Base-by-base conservation (phyloP, 2,329 filamentous ascomycete species). In the Fusarium sp. region DNA sequence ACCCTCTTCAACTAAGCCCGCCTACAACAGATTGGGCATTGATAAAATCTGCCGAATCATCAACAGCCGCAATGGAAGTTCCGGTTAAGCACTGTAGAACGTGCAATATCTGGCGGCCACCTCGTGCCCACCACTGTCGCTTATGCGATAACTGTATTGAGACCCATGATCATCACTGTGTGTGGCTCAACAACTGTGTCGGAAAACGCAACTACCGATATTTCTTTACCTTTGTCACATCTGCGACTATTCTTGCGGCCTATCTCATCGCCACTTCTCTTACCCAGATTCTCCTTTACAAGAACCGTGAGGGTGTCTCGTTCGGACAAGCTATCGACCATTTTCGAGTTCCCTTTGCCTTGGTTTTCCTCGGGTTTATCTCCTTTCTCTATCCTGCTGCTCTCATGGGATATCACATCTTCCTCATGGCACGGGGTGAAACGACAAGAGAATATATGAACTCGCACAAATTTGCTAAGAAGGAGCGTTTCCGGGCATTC, bases 101-200 rank as follows among this genome's bases (percentile, higher is more conserved):
- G 20, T 99, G 96, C 85, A 94, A 94, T 77, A 95, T 99, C 74
- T 99, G 96, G 96, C 92, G 96, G 4, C 96, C 96, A 38, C 95
- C 95, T 32, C 93, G 96, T 64, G 94, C 94, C 64, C 97, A 99
- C 79, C 96, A 99, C 83, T 99, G 96, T 82, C 93, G 96, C 62
- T 88, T 97, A 32, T 99, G 96, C 83, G 95, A 99, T 82, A 98
- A 97, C 80, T 99, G 96, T 80, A 89, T 99, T 66, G 96, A 99
- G 81, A 97, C 94, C 0, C 94, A 98, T 74, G 96, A 99, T 78
- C 96, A 99, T 78, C 96, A 99, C 82, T 99, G 96, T 78, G 95
- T 98, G 18, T 99, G 96, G 96, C 89, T 99, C 70, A 99, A 99
- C 83, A 99, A 99, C 80, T 99, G 96, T 73, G 92, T 99, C 53